Evolutionary conservation across 2,329 filamentous ascomycete species (phyloP).

Genomic region (Alternaria brassicae): DNA sequence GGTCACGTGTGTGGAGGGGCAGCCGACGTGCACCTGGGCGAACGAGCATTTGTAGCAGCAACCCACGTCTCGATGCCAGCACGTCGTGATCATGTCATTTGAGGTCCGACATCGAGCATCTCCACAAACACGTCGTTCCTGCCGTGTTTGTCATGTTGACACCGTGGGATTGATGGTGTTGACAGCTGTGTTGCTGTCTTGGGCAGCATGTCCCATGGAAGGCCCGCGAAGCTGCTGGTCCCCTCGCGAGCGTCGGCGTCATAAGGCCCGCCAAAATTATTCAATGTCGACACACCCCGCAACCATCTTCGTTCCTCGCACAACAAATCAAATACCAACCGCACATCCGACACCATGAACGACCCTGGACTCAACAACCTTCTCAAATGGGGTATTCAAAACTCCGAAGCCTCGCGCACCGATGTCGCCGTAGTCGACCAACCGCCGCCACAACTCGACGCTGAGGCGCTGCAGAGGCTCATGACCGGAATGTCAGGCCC

Average conservation of each 20-base stretch:
- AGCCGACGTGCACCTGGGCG: conserved; percentile 15
- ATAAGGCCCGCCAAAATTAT: conserved; percentile 32
- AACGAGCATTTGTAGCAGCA: background rate
- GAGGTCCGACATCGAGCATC: background rate
- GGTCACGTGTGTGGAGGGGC: conserved; percentile 47
- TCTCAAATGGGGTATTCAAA: conserved; percentile 79
- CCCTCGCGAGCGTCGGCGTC: conserved; percentile 32
- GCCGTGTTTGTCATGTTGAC: background rate
- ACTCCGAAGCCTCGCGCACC: conserved; percentile 58
- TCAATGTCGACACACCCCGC: conserved; percentile 21
- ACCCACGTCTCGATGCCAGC: background rate
- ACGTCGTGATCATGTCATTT: background rate
- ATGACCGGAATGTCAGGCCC: conserved; percentile 14
- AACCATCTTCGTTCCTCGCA: conserved; percentile 4
- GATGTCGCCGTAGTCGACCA: conserved; percentile 54
- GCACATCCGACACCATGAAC: conserved; percentile 50
- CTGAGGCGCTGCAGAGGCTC: conserved; percentile 18
- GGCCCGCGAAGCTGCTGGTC: conserved; percentile 31
- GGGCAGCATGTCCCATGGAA: conserved; percentile 29
- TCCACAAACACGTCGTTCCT: background rate
- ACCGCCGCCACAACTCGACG: conserved; percentile 20
- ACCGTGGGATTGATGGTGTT: conserved; percentile 4
- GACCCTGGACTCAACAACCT: conserved; percentile 75
- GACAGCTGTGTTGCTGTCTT: conserved; percentile 17
- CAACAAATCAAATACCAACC: conserved; percentile 8